Conservation (phyloP, 225 moss, liverwort and hornwort species). For the Polytrichum formosum region DNA sequence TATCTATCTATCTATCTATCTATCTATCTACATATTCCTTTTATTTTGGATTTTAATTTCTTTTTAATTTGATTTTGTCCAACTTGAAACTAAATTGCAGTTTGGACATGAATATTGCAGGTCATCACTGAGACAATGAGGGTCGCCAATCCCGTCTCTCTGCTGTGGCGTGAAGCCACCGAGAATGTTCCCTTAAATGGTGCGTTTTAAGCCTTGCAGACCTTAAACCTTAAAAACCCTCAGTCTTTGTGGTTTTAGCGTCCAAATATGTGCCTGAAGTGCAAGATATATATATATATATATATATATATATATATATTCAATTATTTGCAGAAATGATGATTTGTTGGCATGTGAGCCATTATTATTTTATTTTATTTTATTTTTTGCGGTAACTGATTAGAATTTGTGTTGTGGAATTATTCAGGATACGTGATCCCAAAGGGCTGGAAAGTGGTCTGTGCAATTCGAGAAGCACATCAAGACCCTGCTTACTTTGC, state of each 20-base stretch:
- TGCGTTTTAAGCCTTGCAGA: background rate
- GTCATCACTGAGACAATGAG: conserved; percentile 36
- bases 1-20: too few species aligned
- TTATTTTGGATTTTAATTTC: too few species aligned
- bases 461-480: conserved; percentile 28
- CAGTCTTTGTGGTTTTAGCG: too few species aligned
- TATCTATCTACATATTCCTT: too few species aligned
- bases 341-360: background rate
- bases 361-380: background rate
- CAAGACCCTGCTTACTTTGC: conserved; percentile 21
- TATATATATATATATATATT: too few species aligned
- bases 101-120: conserved; percentile 1
- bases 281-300: background rate
- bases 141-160: conserved; percentile 26
- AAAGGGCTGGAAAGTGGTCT: conserved; percentile 28
- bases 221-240: too few species aligned
- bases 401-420: background rate
- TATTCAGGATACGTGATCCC: conserved; percentile 19
- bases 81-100: too few species aligned
- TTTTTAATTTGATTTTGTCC: too few species aligned
- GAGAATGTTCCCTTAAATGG: conserved; percentile 27
- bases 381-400: background rate
- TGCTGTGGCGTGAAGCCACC: conserved; percentile 31
- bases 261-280: too few species aligned
- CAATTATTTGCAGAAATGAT: background rate